Percentiles rank a stretch among this genome's conserved stretches.
phyloP scores from a whole-genome alignment of 2,329 filamentous ascomycete species.

The Dendrostoma leiphaemia region DNA sequence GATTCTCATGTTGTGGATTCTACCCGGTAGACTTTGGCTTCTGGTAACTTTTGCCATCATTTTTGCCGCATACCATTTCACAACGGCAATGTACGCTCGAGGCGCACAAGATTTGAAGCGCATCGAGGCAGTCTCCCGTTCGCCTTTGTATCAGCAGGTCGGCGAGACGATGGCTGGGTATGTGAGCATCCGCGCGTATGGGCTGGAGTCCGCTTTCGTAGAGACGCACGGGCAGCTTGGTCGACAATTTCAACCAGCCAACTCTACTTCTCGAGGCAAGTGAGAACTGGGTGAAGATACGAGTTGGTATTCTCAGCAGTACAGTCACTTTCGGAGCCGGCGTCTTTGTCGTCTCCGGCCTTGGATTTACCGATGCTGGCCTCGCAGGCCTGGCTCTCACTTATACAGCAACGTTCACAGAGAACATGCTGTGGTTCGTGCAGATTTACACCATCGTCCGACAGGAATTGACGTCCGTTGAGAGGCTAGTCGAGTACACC shows the following conservation, averaged over 20 bases:
- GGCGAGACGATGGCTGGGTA: constrained; percentile 21
- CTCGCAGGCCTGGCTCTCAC: constrained; percentile 17
- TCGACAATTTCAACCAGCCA: constrained; percentile 18
- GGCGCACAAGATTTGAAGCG: constrained; percentile 19
- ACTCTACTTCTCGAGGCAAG: constrained; percentile 16
- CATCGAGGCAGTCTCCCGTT: constrained; percentile 19
- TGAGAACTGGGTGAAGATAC: constrained; percentile 20
- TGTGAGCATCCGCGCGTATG: constrained; percentile 22
- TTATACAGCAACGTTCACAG: constrained; percentile 23
- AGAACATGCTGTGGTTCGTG: constrained; percentile 9
- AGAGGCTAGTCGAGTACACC: background rate
- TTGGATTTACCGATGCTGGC: constrained; percentile 1
- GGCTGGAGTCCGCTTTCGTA: constrained; percentile 8
- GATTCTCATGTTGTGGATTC: background rate
- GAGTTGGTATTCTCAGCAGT: constrained; percentile 15
- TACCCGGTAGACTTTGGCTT: background rate
- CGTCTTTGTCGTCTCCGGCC: constrained; percentile 9
- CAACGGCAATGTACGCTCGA: constrained; percentile 18
- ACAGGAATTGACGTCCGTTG: constrained; percentile 11
- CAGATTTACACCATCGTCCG: constrained; percentile 10
- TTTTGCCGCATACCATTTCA: constrained; percentile 16
- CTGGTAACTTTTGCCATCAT: constrained; percentile 14
- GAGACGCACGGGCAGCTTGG: constrained; percentile 6
- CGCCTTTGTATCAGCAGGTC: constrained; percentile 21
- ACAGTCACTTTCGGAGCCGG: constrained; percentile 14